Percentiles rank a stretch among this genome's conserved stretches.
phyloP scores from a whole-genome alignment of 768 basidiomycete species.

The Rhodotorula toruloides region DNA sequence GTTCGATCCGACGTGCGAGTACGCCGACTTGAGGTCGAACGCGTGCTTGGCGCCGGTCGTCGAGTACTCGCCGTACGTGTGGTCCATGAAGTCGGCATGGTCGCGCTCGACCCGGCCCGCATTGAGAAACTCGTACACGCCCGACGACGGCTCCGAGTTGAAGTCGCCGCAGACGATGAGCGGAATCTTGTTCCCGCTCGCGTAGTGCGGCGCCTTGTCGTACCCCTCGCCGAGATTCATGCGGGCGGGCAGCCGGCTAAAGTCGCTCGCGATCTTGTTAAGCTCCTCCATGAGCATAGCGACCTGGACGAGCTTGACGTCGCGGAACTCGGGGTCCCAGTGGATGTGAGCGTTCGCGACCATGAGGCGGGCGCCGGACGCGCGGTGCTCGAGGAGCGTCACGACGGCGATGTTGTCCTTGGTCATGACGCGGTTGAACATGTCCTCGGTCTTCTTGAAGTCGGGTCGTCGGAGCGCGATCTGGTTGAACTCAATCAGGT shows the following conservation, averaged over 20 bases:
- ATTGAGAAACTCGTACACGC: constrained; percentile 84
- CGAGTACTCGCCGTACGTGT: constrained; percentile 89
- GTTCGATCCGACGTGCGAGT: constrained; percentile 53
- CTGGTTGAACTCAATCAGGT: constrained; percentile 85
- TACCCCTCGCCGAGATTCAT: constrained; percentile 42
- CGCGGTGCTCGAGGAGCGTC: constrained; percentile 75
- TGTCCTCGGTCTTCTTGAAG: constrained; percentile 95
- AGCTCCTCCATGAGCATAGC: constrained; percentile 87
- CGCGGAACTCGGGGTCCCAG: constrained; percentile 86
- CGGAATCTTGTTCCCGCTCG: constrained; percentile 84
- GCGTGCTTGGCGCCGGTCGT: constrained; percentile 75
- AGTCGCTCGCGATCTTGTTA: constrained; percentile 77
- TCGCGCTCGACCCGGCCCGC: constrained; percentile 58
- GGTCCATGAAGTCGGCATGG: constrained; percentile 87
- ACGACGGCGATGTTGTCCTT: constrained; percentile 90
- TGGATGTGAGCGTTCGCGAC: constrained; percentile 85
- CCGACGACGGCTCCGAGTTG: constrained; percentile 80
- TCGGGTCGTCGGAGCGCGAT: constrained; percentile 87
- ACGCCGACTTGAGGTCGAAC: constrained; percentile 77
- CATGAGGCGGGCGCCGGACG: constrained; percentile 79
- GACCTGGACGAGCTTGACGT: constrained; percentile 96
- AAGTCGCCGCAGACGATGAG: constrained; percentile 89
- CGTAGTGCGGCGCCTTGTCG: constrained; percentile 59
- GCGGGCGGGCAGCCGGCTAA: constrained; percentile 73
- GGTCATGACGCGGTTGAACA: constrained; percentile 96